Conservation (phyloP, 768 basidiomycete species). For the Amanita molliuscula region DNA sequence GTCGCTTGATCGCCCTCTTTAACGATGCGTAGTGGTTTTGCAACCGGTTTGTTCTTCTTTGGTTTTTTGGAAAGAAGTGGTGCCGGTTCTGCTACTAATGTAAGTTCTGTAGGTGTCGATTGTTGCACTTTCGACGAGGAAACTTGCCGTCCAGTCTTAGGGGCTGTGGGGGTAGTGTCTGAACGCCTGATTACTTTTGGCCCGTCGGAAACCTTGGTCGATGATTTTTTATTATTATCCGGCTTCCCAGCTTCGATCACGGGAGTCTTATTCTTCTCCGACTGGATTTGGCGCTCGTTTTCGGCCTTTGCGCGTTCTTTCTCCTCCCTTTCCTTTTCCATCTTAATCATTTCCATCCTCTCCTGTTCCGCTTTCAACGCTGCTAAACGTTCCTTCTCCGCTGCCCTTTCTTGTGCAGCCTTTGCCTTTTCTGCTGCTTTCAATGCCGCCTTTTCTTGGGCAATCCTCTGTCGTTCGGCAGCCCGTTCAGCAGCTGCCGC, state of each 20-base stretch:
- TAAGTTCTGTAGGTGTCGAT: slow-evolving; percentile 18
- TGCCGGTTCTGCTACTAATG: slow-evolving; percentile 32
- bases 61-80: slow-evolving; percentile 76
- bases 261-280: slow-evolving; percentile 10
- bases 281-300: slow-evolving; percentile 19
- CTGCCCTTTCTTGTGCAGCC: slow-evolving; percentile 40
- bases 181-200: slow-evolving; percentile 12
- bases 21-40: slow-evolving; percentile 43
- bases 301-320: slow-evolving; percentile 28
- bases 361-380: slow-evolving; percentile 28
- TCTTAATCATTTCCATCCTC: slow-evolving; percentile 12
- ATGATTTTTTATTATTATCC: slow-evolving; percentile 16
- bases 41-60: slow-evolving; percentile 65
- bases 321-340: slow-evolving; percentile 22
- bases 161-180: not conserved
- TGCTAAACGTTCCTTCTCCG: slow-evolving; percentile 39
- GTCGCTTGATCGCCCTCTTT: slow-evolving; percentile 43
- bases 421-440: slow-evolving; percentile 47
- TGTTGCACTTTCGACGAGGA: slow-evolving; percentile 6
- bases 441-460: slow-evolving; percentile 47
- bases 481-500: slow-evolving; percentile 53
- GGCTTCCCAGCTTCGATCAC: slow-evolving; percentile 19
- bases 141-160: slow-evolving; percentile 14
- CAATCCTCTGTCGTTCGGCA: slow-evolving; percentile 44
- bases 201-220: slow-evolving; percentile 11